A percentile compares a stretch with the other conserved stretches of the same genome.
Evolutionary conservation across 352 stramenopile genomes (phyloP).

Genomic region (Phytopythium montanum): DNA sequence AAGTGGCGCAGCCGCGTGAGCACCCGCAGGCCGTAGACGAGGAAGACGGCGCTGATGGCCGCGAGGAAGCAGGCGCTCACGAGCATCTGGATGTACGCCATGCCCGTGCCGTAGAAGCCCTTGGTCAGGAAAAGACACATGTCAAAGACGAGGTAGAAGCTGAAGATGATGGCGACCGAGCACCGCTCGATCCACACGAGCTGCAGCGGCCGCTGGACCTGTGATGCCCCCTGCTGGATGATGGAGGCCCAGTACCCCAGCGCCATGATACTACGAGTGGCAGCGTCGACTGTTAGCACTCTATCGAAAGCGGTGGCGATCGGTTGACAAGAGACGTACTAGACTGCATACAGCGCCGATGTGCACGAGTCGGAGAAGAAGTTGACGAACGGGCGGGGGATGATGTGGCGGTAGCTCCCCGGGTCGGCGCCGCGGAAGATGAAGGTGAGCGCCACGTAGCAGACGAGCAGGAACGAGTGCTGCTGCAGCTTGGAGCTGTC

Average conservation of each 20-base stretch:
- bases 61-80: constrained; percentile 22
- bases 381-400: constrained; percentile 18
- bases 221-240: constrained; percentile 22
- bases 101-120: constrained; percentile 13
- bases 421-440: constrained; percentile 23
- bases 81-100: constrained; percentile 24
- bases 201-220: constrained; percentile 7
- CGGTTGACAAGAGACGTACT: constrained; percentile 14
- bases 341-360: constrained; percentile 24
- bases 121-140: constrained; percentile 16
- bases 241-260: constrained; percentile 26
- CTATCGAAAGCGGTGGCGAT: neutral
- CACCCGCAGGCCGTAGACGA: constrained; percentile 30
- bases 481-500: constrained; percentile 22
- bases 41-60: constrained; percentile 26
- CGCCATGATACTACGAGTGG: constrained; percentile 15
- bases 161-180: constrained; percentile 13
- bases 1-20: constrained; percentile 20
- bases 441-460: constrained; percentile 24
- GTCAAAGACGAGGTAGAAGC: constrained; percentile 14
- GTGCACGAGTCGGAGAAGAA: constrained; percentile 31
- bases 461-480: constrained; percentile 20
- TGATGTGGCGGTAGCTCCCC: constrained; percentile 20
- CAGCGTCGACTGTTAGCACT: neutral
- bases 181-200: constrained; percentile 11